Percentiles rank a stretch among this genome's conserved stretches.
Evolutionary conservation across 352 stramenopile genomes (phyloP).

Genomic region (Aphanomyces astaci): DNA sequence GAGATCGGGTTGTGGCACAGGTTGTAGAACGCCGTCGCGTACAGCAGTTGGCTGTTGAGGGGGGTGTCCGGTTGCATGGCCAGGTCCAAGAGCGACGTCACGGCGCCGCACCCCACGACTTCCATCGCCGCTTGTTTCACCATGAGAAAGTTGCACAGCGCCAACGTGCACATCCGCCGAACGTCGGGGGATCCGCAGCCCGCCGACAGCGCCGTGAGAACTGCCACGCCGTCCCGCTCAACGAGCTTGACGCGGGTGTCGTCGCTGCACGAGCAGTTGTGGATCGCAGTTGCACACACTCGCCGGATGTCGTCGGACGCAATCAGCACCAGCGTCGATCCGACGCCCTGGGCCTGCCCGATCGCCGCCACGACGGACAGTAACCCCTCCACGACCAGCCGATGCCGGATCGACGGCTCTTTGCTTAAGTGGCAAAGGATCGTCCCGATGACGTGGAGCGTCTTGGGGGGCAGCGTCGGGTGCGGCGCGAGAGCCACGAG

Average conservation of each 20-base stretch:
- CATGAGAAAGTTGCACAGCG: constrained; percentile 67
- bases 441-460: constrained; percentile 47
- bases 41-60: constrained; percentile 45
- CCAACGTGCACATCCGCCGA: constrained; percentile 70
- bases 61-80: constrained; percentile 42
- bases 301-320: constrained; percentile 28
- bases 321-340: neutral
- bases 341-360: constrained; percentile 14
- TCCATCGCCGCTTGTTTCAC: constrained; percentile 62
- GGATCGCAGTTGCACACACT: constrained; percentile 51
- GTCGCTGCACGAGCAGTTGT: constrained; percentile 66
- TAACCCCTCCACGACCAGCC: constrained; percentile 71
- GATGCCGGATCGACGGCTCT: constrained; percentile 46
- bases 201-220: constrained; percentile 43
- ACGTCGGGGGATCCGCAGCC: constrained; percentile 32
- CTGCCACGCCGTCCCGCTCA: constrained; percentile 50
- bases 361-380: constrained; percentile 41
- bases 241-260: constrained; percentile 58
- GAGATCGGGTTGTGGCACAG: constrained; percentile 51
- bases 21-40: constrained; percentile 56
- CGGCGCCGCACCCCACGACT: constrained; percentile 56
- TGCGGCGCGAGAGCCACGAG: constrained; percentile 36
- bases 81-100: constrained; percentile 53
- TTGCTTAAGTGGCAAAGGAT: constrained; percentile 69
- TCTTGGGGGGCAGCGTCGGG: constrained; percentile 27